Percentiles rank a stretch among this genome's conserved stretches.
These are phyloP conservation scores for Lumnitzera racemosa DNA, from an alignment of 345 rosid species.

Conservation along the genomic window DNA sequence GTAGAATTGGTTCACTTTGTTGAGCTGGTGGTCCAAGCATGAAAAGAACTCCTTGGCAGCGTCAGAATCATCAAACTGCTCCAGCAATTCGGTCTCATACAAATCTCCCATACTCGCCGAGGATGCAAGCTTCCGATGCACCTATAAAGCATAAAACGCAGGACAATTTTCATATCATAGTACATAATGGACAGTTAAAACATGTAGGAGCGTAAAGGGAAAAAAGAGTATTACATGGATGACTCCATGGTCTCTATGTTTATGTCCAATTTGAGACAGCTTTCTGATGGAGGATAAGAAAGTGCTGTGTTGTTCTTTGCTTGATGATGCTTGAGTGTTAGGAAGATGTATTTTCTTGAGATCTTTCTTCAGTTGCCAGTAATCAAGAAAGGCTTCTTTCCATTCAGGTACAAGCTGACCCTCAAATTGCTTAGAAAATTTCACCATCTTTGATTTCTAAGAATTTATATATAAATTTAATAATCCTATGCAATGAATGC, in stretches of 20 bases:
- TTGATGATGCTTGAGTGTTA: slow-evolving; percentile 7
- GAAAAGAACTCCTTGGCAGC: slow-evolving; percentile 71
- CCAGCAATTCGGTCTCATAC: slow-evolving; percentile 82
- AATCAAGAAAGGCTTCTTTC: slow-evolving; percentile 97
- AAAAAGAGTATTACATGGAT: slow-evolving; percentile 45
- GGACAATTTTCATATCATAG: background rate
- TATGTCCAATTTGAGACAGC: slow-evolving; percentile 35
- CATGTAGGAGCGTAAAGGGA: background rate
- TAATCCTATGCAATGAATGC: background rate
- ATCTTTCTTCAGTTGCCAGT: slow-evolving; percentile 82
- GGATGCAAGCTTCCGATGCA: slow-evolving; percentile 67
- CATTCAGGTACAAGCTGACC: slow-evolving; percentile 96
- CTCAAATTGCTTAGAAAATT: slow-evolving; percentile 85
- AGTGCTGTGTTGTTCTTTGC: slow-evolving; percentile 5
- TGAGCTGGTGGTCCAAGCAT: slow-evolving; percentile 79
- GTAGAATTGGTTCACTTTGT: slow-evolving; percentile 89
- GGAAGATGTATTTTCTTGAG: slow-evolving; percentile 39
- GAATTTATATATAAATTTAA: slow-evolving; percentile 1
- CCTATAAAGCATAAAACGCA: slow-evolving; percentile 30
- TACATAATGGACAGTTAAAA: background rate
- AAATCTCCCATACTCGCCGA: slow-evolving; percentile 52
- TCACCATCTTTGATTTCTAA: slow-evolving; percentile 48
- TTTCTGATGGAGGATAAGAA: slow-evolving; percentile 42
- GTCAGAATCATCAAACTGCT: slow-evolving; percentile 70
- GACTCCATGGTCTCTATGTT: slow-evolving; percentile 41